Evolutionary conservation across 441 rosid species (phyloP).

Genomic region (Kokia cookei): DNA sequence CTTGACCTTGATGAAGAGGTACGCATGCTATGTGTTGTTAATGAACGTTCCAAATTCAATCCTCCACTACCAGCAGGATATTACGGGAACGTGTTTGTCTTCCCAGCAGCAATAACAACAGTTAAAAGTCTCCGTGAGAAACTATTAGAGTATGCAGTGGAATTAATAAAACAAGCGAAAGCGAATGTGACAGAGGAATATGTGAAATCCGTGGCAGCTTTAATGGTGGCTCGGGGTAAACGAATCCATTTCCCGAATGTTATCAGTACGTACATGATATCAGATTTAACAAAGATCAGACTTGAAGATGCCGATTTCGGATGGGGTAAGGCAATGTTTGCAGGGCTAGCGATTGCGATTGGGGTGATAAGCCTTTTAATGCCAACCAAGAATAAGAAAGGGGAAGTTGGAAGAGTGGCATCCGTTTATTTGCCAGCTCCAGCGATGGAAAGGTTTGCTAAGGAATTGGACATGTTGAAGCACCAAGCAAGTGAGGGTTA

Average conservation of each 20-base stretch:
- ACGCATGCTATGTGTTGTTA: conserved; percentile 28
- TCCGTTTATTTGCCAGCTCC: conserved; percentile 33
- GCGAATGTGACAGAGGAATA: conserved; percentile 17
- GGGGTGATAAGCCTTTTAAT: conserved; percentile 22
- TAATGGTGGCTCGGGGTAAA: conserved; percentile 23
- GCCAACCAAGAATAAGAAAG: conserved; percentile 18
- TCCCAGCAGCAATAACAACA: conserved; percentile 7
- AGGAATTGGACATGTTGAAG: conserved; percentile 21
- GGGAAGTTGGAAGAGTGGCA: conserved; percentile 31
- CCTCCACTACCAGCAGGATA: conserved; percentile 35
- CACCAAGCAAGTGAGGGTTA: background rate
- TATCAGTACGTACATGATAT: conserved; percentile 12
- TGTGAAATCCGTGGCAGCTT: conserved; percentile 26
- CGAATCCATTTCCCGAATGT: conserved; percentile 14
- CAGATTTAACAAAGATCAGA: conserved; percentile 18
- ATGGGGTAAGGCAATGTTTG: conserved; percentile 35
- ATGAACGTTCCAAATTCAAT: conserved; percentile 26
- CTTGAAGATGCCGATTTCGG: conserved; percentile 30
- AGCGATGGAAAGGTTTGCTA: conserved; percentile 33
- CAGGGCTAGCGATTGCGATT: conserved; percentile 26
- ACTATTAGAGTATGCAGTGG: conserved; percentile 22
- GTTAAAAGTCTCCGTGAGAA: conserved; percentile 9
- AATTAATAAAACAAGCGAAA: conserved; percentile 29
- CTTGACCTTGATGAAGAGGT: conserved; percentile 35
- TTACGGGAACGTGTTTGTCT: conserved; percentile 29